These are phyloP conservation scores for Blastobotrys peoriensis DNA, from an alignment of 805 yeast genomes.

Conservation along the genomic window DNA sequence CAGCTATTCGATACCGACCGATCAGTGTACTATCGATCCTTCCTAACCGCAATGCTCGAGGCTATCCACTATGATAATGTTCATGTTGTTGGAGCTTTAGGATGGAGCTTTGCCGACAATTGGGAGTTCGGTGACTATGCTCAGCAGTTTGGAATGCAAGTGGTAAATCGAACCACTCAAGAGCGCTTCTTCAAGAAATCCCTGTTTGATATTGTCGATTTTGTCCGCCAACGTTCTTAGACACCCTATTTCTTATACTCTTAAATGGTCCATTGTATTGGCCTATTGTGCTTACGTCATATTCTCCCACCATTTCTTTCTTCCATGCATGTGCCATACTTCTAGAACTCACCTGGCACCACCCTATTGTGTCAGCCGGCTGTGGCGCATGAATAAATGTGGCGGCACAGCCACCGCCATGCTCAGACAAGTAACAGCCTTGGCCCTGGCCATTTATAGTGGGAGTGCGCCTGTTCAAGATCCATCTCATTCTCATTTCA, in stretches of 20 bases:
- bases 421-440: too few species aligned
- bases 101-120: slow-evolving; percentile 34
- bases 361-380: too few species aligned
- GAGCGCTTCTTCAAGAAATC: slow-evolving; percentile 18
- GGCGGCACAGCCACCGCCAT: too few species aligned
- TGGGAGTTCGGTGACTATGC: slow-evolving; percentile 29
- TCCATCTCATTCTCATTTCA: too few species aligned
- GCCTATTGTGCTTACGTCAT: too few species aligned
- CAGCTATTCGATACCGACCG: slow-evolving; percentile 29
- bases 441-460: too few species aligned
- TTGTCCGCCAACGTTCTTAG: slow-evolving; percentile 4
- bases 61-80: slow-evolving; percentile 25
- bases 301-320: too few species aligned
- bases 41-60: slow-evolving; percentile 26
- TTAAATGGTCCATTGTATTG: too few species aligned
- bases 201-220: slow-evolving; percentile 17
- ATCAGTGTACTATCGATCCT: slow-evolving; percentile 29
- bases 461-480: too few species aligned
- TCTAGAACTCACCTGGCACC: too few species aligned
- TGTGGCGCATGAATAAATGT: too few species aligned
- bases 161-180: slow-evolving; percentile 15
- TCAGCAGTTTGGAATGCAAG: slow-evolving; percentile 19
- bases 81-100: slow-evolving; percentile 29
- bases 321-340: too few species aligned
- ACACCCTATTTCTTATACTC: neutral